Percentiles rank a stretch among this genome's conserved stretches.
Evolutionary conservation across 2,329 filamentous ascomycete species (phyloP).

Genomic region (Pleurostoma richardsiae): DNA sequence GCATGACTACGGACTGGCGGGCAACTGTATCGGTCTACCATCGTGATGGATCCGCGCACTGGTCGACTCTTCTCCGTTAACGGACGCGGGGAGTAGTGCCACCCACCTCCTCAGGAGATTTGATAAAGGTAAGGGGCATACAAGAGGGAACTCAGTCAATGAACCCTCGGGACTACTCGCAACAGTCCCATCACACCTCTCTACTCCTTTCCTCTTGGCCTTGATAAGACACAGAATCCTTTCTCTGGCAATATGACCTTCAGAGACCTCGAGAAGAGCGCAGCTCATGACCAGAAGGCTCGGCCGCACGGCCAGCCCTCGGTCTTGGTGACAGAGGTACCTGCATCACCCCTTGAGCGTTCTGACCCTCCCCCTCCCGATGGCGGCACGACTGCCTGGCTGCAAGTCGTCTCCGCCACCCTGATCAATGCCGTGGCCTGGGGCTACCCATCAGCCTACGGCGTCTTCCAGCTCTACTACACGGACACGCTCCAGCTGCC

Average conservation of each 20-base stretch:
- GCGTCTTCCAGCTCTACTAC: slow-evolving; percentile 42
- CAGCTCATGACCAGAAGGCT: not conserved
- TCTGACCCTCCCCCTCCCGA: not conserved
- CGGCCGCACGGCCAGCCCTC: not conserved
- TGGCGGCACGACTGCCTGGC: slow-evolving; percentile 1
- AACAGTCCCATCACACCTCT: not conserved
- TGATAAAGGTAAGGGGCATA: not conserved
- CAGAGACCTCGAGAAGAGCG: not conserved
- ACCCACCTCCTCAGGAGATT: not conserved
- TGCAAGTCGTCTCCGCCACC: slow-evolving; percentile 34
- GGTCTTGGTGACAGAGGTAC: not conserved
- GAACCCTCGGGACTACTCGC: not conserved
- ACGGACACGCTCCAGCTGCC: slow-evolving; percentile 24
- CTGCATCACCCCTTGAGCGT: not conserved
- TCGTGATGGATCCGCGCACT: too few species aligned
- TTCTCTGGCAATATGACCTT: not conserved
- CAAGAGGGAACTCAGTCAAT: not conserved
- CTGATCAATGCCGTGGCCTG: slow-evolving; percentile 45
- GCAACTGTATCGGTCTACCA: too few species aligned
- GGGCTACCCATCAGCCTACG: slow-evolving; percentile 45
- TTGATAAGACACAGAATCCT: too few species aligned
- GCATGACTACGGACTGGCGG: too few species aligned
- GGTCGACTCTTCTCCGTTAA: not conserved
- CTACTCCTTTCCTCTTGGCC: too few species aligned
- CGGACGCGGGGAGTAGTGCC: not conserved